Base-by-base conservation (phyloP, 345 rosid genomes). In the Ceriops zippeliana region DNA sequence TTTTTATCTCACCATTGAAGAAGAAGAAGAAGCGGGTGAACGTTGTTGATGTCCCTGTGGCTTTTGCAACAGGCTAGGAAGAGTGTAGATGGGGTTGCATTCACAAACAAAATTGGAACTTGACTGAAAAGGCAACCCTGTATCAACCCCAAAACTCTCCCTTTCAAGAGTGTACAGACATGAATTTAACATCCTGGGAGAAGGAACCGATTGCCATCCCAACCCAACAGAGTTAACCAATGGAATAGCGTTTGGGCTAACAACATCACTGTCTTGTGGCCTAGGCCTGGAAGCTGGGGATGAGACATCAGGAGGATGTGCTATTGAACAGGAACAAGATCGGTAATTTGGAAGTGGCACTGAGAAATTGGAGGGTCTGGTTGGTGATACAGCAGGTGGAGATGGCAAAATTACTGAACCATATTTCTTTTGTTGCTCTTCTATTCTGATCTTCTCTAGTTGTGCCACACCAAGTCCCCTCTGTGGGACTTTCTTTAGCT, bases 401-500 rank as follows among this genome's bases (percentile, higher is more conserved):
- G 77, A 70, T 5, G 73, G 69, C 38, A 79, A 69, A 20, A 67
- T 65, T 26, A 53, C 9, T 15, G 76, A 63, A 47, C 62, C 73
- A 73, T 80, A 76, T 68, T 75, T 83, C 80, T 72, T 76, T 53
- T 75, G 78, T 62, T 86, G 86, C 73, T 85, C 85, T 73, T 85
- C 84, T 2, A 87, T 52, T 54, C 90, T 82, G 65, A 87, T 85
- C 72, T 71, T 85, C 70, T 87, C 92, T 57, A 87, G 79, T 62
- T 87, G 90, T 8, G 92, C 90, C 56, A 84, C 90, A 70, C 92
- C 92, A 26, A 87, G 84, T 46, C 92, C 92, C 75, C 90, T 82
- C 69, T 87, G 88, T 26, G 92, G 89, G 7, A 81, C 79, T 51
- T 75, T 85, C 70, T 78, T 86, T 24, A 79, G 80, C 79, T 86